A percentile compares a stretch with the other conserved stretches of the same genome.
Conservation (phyloP, 2,329 filamentous ascomycete species). For the Pseudocercospora crystallina region DNA sequence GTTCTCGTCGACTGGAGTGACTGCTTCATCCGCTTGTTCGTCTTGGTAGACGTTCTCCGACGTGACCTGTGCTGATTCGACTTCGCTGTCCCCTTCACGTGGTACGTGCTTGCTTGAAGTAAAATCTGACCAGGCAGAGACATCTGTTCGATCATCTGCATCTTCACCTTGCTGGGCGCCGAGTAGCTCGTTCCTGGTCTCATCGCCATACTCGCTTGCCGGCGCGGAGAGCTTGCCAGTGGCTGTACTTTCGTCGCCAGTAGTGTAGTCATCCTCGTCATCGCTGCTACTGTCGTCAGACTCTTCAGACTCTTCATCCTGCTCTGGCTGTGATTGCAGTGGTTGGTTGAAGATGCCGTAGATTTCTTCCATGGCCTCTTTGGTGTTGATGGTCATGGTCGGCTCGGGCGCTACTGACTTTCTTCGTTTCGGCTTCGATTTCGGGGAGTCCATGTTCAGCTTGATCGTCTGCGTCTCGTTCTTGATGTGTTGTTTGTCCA, state of each 20-base stretch:
- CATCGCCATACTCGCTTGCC: constrained; percentile 65
- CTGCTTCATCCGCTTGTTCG: constrained; percentile 36
- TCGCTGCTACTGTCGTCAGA: constrained; percentile 50
- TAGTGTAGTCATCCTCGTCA: constrained; percentile 53
- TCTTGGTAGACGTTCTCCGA: constrained; percentile 40
- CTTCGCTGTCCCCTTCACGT: constrained; percentile 40
- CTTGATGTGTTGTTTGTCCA: constrained; percentile 71
- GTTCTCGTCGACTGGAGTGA: constrained; percentile 49
- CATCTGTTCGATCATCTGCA: constrained; percentile 43
- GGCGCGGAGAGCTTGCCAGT: constrained; percentile 66
- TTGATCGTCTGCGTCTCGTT: constrained; percentile 91
- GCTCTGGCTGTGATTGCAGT: constrained; percentile 52
- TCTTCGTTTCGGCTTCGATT: constrained; percentile 81
- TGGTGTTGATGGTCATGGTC: constrained; percentile 98
- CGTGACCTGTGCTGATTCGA: constrained; percentile 33
- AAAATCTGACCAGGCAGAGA: constrained; percentile 88
- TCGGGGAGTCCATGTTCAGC: constrained; percentile 86
- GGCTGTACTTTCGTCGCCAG: constrained; percentile 77
- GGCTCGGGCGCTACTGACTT: constrained; percentile 73
- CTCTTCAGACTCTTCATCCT: constrained; percentile 60
- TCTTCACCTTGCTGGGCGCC: constrained; percentile 32
- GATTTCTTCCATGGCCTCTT: constrained; percentile 93
- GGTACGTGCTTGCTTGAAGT: constrained; percentile 71
- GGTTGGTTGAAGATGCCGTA: constrained; percentile 97
- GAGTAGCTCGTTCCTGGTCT: constrained; percentile 55